These are phyloP conservation scores for Calcarisporium arbuscula DNA, from an alignment of 2,329 filamentous ascomycete species.

Conservation along the genomic window DNA sequence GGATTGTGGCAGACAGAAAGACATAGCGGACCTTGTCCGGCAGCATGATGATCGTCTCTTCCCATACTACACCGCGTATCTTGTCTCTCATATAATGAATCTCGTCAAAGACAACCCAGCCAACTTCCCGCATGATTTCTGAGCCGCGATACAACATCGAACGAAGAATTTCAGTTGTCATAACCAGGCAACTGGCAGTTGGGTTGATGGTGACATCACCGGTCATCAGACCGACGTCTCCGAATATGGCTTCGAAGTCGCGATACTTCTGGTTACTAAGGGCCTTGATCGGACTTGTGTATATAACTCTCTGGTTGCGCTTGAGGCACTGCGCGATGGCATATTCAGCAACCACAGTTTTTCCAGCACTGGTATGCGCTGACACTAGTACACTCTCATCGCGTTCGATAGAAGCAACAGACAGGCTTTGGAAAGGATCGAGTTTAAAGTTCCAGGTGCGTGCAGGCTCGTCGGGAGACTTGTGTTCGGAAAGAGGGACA, in stretches of 20 bases:
- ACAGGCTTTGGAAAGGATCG: slow-evolving; percentile 94
- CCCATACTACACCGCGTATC: slow-evolving; percentile 92
- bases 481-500: slow-evolving; percentile 90
- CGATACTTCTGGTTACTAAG: slow-evolving; percentile 98
- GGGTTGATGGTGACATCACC: slow-evolving; percentile 99
- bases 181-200: slow-evolving; percentile 93
- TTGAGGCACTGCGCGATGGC: slow-evolving; percentile 96
- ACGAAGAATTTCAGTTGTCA: slow-evolving; percentile 98
- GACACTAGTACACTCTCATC: slow-evolving; percentile 96
- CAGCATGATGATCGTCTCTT: slow-evolving; percentile 96
- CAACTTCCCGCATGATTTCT: slow-evolving; percentile 98
- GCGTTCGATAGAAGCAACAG: slow-evolving; percentile 89
- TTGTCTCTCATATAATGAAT: slow-evolving; percentile 98
- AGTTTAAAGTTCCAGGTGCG: slow-evolving; percentile 82
- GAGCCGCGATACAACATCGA: slow-evolving; percentile 98
- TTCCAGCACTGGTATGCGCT: slow-evolving; percentile 94
- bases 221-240: slow-evolving; percentile 96
- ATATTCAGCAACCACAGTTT: slow-evolving; percentile 97
- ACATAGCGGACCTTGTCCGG: slow-evolving; percentile 99
- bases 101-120: slow-evolving; percentile 97
- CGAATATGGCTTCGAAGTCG: slow-evolving; percentile 93
- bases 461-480: slow-evolving; percentile 79
- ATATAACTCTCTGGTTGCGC: slow-evolving; percentile 97
- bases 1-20: slow-evolving; percentile 95
- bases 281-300: slow-evolving; percentile 98